Percentiles rank a stretch among this genome's conserved stretches.
Conservation (phyloP, 768 basidiomycete species). For the Calocera cornea region DNA sequence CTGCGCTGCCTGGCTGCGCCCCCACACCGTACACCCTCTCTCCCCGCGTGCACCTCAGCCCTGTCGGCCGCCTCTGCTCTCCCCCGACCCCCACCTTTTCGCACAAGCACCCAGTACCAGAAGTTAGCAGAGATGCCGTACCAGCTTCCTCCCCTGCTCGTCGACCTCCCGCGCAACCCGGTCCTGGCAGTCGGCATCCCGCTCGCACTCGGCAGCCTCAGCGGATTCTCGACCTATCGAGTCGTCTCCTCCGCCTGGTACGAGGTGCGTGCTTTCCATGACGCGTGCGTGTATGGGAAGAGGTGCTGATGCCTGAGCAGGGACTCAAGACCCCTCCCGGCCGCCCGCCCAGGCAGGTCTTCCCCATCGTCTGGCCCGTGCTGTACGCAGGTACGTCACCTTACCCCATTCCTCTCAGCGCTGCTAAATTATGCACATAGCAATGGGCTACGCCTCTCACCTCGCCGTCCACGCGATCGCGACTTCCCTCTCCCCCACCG, state of each 20-base stretch:
- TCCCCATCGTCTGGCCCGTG: constrained; percentile 46
- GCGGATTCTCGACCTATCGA: constrained; percentile 36
- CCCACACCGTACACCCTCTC: too few species aligned
- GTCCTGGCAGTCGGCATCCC: constrained; percentile 47
- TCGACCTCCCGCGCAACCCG: constrained; percentile 42
- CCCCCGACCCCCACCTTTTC: neutral
- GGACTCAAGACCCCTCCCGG: constrained; percentile 38
- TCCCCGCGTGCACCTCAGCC: too few species aligned
- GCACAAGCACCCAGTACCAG: neutral
- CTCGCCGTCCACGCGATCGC: constrained; percentile 44
- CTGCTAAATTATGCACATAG: constrained; percentile 16
- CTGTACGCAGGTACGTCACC: constrained; percentile 28
- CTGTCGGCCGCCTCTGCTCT: neutral
- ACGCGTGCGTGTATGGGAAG: neutral
- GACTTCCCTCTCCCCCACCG: constrained; percentile 26
- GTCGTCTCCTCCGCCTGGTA: constrained; percentile 44
- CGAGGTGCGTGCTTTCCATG: constrained; percentile 30
- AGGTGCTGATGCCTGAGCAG: constrained; percentile 20
- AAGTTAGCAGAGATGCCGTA: constrained; percentile 22
- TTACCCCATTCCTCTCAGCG: constrained; percentile 11
- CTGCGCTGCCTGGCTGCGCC: neutral
- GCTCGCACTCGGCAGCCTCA: constrained; percentile 40
- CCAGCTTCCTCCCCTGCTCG: constrained; percentile 37
- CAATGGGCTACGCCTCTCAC: constrained; percentile 58
- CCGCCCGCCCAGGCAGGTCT: constrained; percentile 38